Evolutionary conservation across 2,329 filamentous ascomycete genomes (phyloP).

Genomic region (Didymella pomorum): DNA sequence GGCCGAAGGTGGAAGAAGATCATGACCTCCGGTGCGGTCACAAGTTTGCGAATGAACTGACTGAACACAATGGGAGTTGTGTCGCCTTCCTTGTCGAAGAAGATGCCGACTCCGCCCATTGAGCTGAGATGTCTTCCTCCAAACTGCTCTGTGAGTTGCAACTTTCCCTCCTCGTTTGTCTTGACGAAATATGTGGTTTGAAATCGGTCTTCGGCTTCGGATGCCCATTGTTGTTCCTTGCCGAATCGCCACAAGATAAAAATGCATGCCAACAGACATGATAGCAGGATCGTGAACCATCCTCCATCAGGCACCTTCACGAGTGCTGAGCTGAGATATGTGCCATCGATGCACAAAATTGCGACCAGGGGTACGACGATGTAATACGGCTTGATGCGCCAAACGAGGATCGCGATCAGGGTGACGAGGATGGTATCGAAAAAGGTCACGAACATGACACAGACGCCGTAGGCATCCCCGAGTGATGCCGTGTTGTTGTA

Average conservation of each 20-base stretch:
- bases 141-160: conserved; percentile 53
- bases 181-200: conserved; percentile 58
- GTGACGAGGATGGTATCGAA: conserved; percentile 79
- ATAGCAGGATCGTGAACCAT: conserved; percentile 77
- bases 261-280: conserved; percentile 67
- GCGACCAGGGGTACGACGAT: conserved; percentile 69
- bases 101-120: conserved; percentile 71
- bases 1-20: conserved; percentile 78
- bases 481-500: conserved; percentile 72
- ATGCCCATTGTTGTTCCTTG: conserved; percentile 76
- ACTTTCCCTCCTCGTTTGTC: conserved; percentile 37
- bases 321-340: conserved; percentile 73
- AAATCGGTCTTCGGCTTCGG: conserved; percentile 54
- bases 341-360: conserved; percentile 72
- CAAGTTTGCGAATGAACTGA: conserved; percentile 76
- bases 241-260: conserved; percentile 82
- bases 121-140: conserved; percentile 39
- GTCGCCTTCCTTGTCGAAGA: conserved; percentile 79
- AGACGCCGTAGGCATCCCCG: conserved; percentile 79
- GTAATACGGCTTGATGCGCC: conserved; percentile 68
- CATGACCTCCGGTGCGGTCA: conserved; percentile 70
- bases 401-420: conserved; percentile 75
- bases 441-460: conserved; percentile 81
- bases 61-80: conserved; percentile 72
- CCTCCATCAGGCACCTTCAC: conserved; percentile 78